phyloP scores from a whole-genome alignment of 75 land plant genomes.

The Chamaecyparis obtusa region DNA sequence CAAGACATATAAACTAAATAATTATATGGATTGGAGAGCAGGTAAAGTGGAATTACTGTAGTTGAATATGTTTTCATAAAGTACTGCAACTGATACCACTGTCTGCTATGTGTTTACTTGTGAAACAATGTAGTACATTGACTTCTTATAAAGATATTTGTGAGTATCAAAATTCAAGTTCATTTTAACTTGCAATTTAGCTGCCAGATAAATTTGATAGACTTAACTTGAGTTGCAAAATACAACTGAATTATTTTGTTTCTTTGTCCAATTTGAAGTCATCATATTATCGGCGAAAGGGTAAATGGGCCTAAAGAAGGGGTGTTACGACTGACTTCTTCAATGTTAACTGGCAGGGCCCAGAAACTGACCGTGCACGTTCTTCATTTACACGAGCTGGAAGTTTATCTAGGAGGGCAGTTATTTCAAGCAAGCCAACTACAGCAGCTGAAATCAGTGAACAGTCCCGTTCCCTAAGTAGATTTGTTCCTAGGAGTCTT shows the following conservation, averaged over 20 bases:
- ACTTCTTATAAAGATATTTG: neutral
- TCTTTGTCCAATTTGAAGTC: neutral
- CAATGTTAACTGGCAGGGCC: conserved; percentile 1
- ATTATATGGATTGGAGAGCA: neutral
- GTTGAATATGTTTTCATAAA: neutral
- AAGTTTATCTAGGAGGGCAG: conserved; percentile 14
- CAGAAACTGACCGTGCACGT: neutral
- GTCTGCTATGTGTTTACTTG: neutral
- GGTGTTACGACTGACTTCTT: neutral
- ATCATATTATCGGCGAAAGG: neutral
- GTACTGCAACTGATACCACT: neutral
- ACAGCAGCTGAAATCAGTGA: conserved; percentile 1
- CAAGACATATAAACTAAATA: neutral
- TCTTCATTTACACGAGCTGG: conserved; percentile 3
- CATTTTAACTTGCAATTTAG: neutral
- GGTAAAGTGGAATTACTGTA: neutral
- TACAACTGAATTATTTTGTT: neutral
- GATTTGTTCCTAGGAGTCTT: conserved; percentile 14
- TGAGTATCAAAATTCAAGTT: neutral
- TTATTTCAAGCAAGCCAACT: conserved; percentile 10
- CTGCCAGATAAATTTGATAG: neutral
- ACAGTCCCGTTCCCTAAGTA: conserved; percentile 11
- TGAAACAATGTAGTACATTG: neutral
- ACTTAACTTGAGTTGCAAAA: neutral
- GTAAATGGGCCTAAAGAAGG: neutral